Conservation (phyloP, 73 alveolate species). For the Paramecium sexaurelia region DNA sequence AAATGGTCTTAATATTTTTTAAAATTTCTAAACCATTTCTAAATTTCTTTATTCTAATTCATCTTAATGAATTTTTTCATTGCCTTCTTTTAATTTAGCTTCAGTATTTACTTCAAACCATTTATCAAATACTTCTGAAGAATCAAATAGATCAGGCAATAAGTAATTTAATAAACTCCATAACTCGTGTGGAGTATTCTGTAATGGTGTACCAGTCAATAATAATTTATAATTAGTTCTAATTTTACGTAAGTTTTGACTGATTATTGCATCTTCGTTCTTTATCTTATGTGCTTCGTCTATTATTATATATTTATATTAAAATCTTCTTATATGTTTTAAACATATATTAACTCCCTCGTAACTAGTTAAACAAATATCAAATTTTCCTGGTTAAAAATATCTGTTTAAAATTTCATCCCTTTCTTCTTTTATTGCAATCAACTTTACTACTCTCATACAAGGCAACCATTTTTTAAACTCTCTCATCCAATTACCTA, state of each 20-base stretch:
- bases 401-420: conserved; percentile 88
- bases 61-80: conserved; percentile 71
- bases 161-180: conserved; percentile 97
- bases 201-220: conserved; percentile 97
- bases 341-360: conserved; percentile 98
- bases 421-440: conserved; percentile 90
- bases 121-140: conserved; percentile 89
- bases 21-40: conserved; percentile 91
- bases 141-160: conserved; percentile 95
- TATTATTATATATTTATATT: conserved; percentile 92
- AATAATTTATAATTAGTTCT: conserved; percentile 90
- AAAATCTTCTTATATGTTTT: conserved; percentile 83
- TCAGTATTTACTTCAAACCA: conserved; percentile 83
- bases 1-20: conserved; percentile 95
- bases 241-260: conserved; percentile 62
- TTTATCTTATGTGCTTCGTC: conserved; percentile 99
- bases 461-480: conserved; percentile 94
- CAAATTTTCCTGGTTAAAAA: conserved; percentile 90
- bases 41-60: conserved; percentile 92
- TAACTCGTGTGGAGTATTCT: conserved; percentile 97
- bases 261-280: conserved; percentile 81
- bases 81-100: conserved; percentile 49
- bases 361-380: conserved; percentile 93
- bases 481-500: conserved; percentile 98
- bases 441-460: conserved; percentile 85